A percentile compares a stretch with the other conserved stretches of the same genome.
Conservation (phyloP, 108 stramenopile species). For the Parmales sp. region DNA sequence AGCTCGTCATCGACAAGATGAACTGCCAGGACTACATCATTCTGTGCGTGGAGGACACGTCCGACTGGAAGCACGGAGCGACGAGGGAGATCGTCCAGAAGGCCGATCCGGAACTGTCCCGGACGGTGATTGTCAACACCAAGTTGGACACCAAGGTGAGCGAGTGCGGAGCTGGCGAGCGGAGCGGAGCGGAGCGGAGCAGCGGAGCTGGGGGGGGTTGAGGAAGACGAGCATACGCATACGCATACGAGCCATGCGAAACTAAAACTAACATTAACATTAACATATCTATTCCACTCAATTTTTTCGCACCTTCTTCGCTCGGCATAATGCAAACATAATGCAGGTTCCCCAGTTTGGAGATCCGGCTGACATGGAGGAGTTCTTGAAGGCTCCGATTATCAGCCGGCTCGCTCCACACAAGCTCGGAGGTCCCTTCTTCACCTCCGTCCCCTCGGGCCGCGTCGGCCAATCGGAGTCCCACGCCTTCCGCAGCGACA, state of each 20-base stretch:
- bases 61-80: slow-evolving; percentile 84
- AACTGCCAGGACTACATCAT: slow-evolving; percentile 78
- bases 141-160: slow-evolving; percentile 90
- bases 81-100: slow-evolving; percentile 63
- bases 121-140: slow-evolving; percentile 86
- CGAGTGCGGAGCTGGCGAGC: too few relatives aligned
- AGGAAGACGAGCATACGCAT: too few relatives aligned
- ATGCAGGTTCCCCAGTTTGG: slow-evolving; percentile 84
- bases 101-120: slow-evolving; percentile 76
- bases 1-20: slow-evolving; percentile 73
- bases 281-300: too few relatives aligned
- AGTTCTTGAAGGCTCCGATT: slow-evolving; percentile 63
- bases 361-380: slow-evolving; percentile 59
- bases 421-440: slow-evolving; percentile 83
- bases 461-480: slow-evolving; percentile 55
- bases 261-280: too few relatives aligned
- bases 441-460: slow-evolving; percentile 80
- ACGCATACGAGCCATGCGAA: too few relatives aligned
- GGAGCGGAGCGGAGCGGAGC: too few relatives aligned
- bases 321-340: too few relatives aligned
- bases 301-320: too few relatives aligned
- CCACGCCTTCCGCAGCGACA: slow-evolving; percentile 61
- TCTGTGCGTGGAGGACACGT: slow-evolving; percentile 86
- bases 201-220: too few relatives aligned
- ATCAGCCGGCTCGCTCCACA: slow-evolving; percentile 60